Evolutionary conservation across 192 early-diverging fungal genomes (phyloP).

Genomic region (Podila minutissima): DNA sequence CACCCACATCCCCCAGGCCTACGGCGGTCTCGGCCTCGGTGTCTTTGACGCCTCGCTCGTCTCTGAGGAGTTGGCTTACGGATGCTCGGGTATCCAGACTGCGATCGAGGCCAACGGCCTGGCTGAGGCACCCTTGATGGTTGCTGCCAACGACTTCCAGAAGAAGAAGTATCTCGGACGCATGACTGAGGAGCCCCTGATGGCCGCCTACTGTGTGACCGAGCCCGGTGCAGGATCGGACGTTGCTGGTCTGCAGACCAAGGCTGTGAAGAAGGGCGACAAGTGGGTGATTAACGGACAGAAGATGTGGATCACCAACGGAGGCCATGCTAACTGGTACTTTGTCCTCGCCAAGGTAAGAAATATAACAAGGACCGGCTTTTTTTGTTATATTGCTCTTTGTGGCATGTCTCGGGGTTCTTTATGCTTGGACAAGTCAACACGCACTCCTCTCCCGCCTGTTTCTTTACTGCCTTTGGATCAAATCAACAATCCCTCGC

Average conservation of each 20-base stretch:
- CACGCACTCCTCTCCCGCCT: not conserved
- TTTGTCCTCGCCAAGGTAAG: slow-evolving; percentile 85
- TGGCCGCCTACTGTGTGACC: slow-evolving; percentile 94
- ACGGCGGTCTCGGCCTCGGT: slow-evolving; percentile 90
- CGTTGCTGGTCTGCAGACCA: slow-evolving; percentile 76
- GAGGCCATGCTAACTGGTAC: slow-evolving; percentile 97
- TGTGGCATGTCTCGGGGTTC: not conserved
- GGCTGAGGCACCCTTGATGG: slow-evolving; percentile 89
- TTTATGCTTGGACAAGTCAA: not conserved
- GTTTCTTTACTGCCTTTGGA: not conserved
- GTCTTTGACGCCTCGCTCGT: slow-evolving; percentile 89
- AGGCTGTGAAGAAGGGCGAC: slow-evolving; percentile 80
- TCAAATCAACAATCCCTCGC: too few relatives aligned
- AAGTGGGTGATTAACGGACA: slow-evolving; percentile 85
- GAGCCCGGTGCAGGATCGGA: slow-evolving; percentile 84
- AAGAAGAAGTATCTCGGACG: slow-evolving; percentile 98
- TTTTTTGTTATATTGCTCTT: not conserved
- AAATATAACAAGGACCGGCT: not conserved
- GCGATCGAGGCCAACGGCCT: slow-evolving; percentile 97
- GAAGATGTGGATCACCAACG: slow-evolving; percentile 99
- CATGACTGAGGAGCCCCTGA: slow-evolving; percentile 95
- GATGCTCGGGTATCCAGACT: slow-evolving; percentile 96
- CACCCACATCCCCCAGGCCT: slow-evolving; percentile 85
- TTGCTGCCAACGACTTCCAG: slow-evolving; percentile 88
- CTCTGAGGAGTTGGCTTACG: slow-evolving; percentile 92